Conservation (phyloP, 2,329 filamentous ascomycete species). For the Phyllosticta citriasiana region DNA sequence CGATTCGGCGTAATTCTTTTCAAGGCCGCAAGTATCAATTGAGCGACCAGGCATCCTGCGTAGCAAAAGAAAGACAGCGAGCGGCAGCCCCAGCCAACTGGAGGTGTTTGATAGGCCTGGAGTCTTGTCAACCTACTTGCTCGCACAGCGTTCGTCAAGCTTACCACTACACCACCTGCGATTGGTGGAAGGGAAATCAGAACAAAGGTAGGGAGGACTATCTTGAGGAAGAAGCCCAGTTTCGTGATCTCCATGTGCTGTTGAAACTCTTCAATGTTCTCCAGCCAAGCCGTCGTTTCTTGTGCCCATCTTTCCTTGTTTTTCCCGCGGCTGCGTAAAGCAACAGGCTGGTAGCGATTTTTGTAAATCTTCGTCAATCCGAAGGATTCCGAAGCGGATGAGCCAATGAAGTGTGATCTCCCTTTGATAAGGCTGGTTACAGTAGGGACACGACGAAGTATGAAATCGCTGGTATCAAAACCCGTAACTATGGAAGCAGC, state of each 20-base stretch:
- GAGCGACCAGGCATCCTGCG: not conserved
- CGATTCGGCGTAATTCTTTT: not conserved
- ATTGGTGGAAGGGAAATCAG: slow-evolving; percentile 7
- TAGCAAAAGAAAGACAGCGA: slow-evolving; percentile 5
- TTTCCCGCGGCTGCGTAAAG: slow-evolving; percentile 5
- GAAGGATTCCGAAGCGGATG: not conserved
- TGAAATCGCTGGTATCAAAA: not conserved
- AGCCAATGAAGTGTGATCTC: not conserved
- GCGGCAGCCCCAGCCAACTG: slow-evolving; percentile 9
- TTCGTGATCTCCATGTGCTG: not conserved
- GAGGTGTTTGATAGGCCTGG: slow-evolving; percentile 6
- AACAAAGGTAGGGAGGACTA: not conserved
- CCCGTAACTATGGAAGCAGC: not conserved
- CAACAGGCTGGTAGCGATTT: slow-evolving; percentile 7
- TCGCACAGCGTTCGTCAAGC: not conserved
- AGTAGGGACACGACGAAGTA: not conserved
- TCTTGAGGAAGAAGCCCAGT: not conserved
- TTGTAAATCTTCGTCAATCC: slow-evolving; percentile 6
- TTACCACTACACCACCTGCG: not conserved
- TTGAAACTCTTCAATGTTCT: not conserved
- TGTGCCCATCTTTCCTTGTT: not conserved
- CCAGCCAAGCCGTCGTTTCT: not conserved
- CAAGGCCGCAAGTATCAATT: not conserved
- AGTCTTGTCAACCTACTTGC: not conserved
- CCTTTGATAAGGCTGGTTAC: not conserved